These are phyloP conservation scores for Exserohilum rostratum DNA, from an alignment of 2,329 filamentous ascomycete genomes.

Conservation along the genomic window DNA sequence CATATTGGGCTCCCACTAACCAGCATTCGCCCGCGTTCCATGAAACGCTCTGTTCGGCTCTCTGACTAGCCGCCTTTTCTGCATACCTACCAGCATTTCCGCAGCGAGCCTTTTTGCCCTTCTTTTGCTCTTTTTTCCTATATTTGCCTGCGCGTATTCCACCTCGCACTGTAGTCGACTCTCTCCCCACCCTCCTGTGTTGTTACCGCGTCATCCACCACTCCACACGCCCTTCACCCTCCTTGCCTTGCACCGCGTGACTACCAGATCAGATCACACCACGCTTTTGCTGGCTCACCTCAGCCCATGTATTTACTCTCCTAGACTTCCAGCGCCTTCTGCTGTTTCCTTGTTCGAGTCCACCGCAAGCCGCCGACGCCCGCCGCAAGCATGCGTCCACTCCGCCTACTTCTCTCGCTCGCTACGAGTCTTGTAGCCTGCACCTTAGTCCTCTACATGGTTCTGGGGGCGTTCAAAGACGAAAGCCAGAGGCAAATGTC, in stretches of 20 bases:
- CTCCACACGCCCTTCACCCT: constrained; percentile 8
- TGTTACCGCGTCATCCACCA: constrained; percentile 28
- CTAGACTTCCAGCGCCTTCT: constrained; percentile 31
- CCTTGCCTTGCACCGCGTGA: constrained; percentile 13
- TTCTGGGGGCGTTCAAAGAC: constrained; percentile 30
- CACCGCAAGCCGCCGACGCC: constrained; percentile 7
- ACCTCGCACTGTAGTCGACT: constrained; percentile 5
- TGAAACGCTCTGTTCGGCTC: not conserved
- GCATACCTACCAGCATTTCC: not conserved
- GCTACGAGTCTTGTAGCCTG: constrained; percentile 52
- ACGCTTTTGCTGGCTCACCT: constrained; percentile 7
- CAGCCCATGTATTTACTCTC: constrained; percentile 30
- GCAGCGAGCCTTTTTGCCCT: not conserved
- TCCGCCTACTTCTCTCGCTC: constrained; percentile 50
- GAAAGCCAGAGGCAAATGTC: constrained; percentile 24
- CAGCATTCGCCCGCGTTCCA: not conserved
- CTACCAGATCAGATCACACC: constrained; percentile 4
- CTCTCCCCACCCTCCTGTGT: constrained; percentile 12
- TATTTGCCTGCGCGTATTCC: not conserved
- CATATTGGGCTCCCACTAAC: constrained; percentile 3
- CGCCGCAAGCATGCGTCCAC: constrained; percentile 43
- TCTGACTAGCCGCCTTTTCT: not conserved
- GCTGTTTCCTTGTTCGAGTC: constrained; percentile 24
- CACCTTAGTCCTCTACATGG: constrained; percentile 52
- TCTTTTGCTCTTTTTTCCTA: not conserved